A percentile compares a stretch with the other conserved stretches of the same genome.
Evolutionary conservation across 768 basidiomycete species (phyloP).

Genomic region (Strobilomyces confusus): DNA sequence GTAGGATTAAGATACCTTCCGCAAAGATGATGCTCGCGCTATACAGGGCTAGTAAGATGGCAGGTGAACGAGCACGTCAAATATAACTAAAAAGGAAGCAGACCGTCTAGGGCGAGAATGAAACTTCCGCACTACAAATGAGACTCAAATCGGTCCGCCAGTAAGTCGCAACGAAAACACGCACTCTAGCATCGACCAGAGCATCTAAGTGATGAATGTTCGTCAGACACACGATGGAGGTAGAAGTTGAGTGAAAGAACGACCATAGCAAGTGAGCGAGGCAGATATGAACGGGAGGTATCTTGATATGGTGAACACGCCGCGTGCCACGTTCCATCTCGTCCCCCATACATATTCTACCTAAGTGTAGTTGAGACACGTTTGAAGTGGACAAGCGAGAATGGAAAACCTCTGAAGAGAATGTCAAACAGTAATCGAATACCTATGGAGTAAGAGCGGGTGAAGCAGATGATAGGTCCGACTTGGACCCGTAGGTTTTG

Average conservation of each 20-base stretch:
- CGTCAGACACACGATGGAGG: neutral
- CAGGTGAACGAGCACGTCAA: neutral
- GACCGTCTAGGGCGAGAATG: slow-evolving; percentile 18
- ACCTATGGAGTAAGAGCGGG: neutral
- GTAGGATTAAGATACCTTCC: slow-evolving; percentile 23
- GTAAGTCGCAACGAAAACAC: neutral
- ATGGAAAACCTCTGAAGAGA: slow-evolving; percentile 18
- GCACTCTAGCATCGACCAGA: slow-evolving; percentile 2
- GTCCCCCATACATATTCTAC: slow-evolving; percentile 23
- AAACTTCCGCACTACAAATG: slow-evolving; percentile 19
- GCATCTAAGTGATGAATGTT: slow-evolving; percentile 1
- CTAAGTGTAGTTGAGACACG: slow-evolving; percentile 8
- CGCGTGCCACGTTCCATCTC: slow-evolving; percentile 21
- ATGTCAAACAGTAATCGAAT: slow-evolving; percentile 24
- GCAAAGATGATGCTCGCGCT: slow-evolving; percentile 13
- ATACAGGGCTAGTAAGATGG: slow-evolving; percentile 12
- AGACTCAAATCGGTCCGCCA: neutral
- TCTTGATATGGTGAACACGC: slow-evolving; percentile 26
- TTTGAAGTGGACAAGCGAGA: neutral
- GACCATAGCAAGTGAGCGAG: slow-evolving; percentile 19
- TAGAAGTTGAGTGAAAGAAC: neutral
- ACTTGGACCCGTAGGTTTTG: neutral
- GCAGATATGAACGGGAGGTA: slow-evolving; percentile 24
- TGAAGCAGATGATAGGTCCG: neutral
- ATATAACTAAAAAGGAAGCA: neutral